These are phyloP conservation scores for Fraxinus sp. DNA, from an alignment of 305 asterid genomes.

Conservation along the genomic window DNA sequence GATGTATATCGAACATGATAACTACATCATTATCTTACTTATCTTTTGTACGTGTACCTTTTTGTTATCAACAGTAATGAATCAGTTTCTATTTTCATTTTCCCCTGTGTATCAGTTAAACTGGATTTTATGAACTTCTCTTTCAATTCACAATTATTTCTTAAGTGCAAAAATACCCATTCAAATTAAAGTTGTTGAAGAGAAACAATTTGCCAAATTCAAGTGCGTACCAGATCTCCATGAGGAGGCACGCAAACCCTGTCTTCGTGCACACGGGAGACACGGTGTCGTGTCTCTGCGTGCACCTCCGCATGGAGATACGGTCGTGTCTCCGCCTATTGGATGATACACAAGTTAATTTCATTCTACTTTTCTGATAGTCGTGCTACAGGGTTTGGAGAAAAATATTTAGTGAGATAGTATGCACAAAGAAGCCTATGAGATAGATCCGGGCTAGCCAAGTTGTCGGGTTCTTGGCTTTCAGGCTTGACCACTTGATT, in stretches of 20 bases:
- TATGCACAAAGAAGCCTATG: too few relatives aligned
- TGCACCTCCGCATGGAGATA: background rate
- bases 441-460: too few relatives aligned
- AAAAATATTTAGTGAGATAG: too few relatives aligned
- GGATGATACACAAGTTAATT: background rate
- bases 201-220: too few relatives aligned
- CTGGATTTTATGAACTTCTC: background rate
- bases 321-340: background rate
- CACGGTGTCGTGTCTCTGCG: too few relatives aligned
- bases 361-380: background rate
- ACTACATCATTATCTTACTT: background rate
- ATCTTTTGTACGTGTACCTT: background rate
- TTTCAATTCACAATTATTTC: background rate
- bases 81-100: background rate
- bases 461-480: too few relatives aligned
- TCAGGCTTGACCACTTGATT: too few relatives aligned
- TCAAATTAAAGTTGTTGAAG: background rate
- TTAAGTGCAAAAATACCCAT: background rate
- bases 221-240: too few relatives aligned
- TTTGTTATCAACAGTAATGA: background rate
- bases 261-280: background rate
- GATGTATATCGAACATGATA: background rate
- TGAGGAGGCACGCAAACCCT: background rate
- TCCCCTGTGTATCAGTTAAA: background rate
- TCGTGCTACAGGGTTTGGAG: background rate